Conservation (phyloP, 148 eudicot genomes). For the Nyssa sinensis region DNA sequence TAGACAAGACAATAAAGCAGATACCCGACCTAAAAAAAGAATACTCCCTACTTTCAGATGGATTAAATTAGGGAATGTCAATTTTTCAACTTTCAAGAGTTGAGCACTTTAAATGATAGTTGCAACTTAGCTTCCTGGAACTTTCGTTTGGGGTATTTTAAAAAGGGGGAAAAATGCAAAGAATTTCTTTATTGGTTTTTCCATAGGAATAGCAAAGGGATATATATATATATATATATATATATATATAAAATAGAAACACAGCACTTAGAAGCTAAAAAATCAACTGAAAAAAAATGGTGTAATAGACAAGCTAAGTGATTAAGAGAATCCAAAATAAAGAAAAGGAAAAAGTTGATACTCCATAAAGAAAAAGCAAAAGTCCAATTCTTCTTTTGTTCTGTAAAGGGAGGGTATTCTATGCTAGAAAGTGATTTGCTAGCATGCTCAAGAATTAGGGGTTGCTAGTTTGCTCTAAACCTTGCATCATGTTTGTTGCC, state of each 20-base stretch:
- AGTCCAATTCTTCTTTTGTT: constrained; percentile 14
- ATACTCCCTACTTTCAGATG: constrained; percentile 1
- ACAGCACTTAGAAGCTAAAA: constrained; percentile 19
- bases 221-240: neutral
- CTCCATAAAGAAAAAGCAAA: constrained; percentile 33
- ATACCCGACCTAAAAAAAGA: too few relatives aligned
- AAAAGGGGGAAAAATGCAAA: neutral
- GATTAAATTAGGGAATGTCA: neutral
- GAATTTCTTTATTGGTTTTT: constrained; percentile 3
- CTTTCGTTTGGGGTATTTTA: too few relatives aligned
- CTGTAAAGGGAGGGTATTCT: constrained; percentile 19
- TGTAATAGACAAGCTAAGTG: constrained; percentile 18
- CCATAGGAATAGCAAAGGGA: neutral
- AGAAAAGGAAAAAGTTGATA: constrained; percentile 7
- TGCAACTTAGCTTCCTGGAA: too few relatives aligned
- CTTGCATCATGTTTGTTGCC: constrained; percentile 12
- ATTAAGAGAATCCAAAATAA: constrained; percentile 18
- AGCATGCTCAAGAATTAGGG: constrained; percentile 12
- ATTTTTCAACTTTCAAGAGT: neutral
- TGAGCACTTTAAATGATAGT: neutral
- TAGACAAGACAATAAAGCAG: neutral
- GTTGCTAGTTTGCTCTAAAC: constrained; percentile 10
- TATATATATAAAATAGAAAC: constrained; percentile 1
- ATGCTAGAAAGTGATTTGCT: constrained; percentile 14
- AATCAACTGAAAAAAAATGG: constrained; percentile 11